phyloP scores from a whole-genome alignment of 805 yeast species.

The Metschnikowia borealis region DNA sequence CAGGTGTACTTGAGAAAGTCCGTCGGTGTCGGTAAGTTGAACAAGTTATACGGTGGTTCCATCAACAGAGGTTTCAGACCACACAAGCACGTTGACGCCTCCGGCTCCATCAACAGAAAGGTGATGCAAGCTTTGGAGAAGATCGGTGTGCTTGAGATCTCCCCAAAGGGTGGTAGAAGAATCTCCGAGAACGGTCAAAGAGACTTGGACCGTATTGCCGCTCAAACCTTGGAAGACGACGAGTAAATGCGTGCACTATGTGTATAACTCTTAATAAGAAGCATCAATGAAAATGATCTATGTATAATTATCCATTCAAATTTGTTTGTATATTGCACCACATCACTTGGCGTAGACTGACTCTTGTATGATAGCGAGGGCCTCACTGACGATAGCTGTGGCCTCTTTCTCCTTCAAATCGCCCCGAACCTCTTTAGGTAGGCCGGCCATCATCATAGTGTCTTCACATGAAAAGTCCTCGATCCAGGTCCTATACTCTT shows the following conservation, averaged over 20 bases:
- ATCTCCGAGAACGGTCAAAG: slow-evolving; percentile 99
- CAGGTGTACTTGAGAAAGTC: slow-evolving; percentile 99
- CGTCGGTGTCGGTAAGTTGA: slow-evolving; percentile 98
- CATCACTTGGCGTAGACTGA: neutral
- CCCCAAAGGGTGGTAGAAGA: slow-evolving; percentile 99
- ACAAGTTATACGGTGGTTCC: slow-evolving; percentile 99
- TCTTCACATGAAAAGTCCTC: slow-evolving; percentile 46
- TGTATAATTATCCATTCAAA: neutral
- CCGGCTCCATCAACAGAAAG: slow-evolving; percentile 98
- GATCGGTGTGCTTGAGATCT: slow-evolving; percentile 93
- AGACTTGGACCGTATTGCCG: slow-evolving; percentile 99
- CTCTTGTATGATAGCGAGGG: neutral
- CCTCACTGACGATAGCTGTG: slow-evolving; percentile 9
- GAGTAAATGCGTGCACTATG: slow-evolving; percentile 21
- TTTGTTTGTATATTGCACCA: too few species aligned
- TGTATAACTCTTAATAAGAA: slow-evolving; percentile 18
- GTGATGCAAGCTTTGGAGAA: slow-evolving; percentile 97
- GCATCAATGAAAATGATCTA: slow-evolving; percentile 9
- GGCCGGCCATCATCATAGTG: slow-evolving; percentile 53
- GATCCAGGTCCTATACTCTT: slow-evolving; percentile 48
- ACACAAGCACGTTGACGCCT: slow-evolving; percentile 97
- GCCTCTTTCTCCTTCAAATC: slow-evolving; percentile 24
- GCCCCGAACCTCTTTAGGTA: slow-evolving; percentile 42
- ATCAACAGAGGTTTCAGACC: slow-evolving; percentile 99
- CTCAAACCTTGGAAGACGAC: slow-evolving; percentile 94